Percentiles rank a stretch among this genome's conserved stretches.
phyloP scores from a whole-genome alignment of 176 grass and related monocot species.

The Bothriochloa decipiens region DNA sequence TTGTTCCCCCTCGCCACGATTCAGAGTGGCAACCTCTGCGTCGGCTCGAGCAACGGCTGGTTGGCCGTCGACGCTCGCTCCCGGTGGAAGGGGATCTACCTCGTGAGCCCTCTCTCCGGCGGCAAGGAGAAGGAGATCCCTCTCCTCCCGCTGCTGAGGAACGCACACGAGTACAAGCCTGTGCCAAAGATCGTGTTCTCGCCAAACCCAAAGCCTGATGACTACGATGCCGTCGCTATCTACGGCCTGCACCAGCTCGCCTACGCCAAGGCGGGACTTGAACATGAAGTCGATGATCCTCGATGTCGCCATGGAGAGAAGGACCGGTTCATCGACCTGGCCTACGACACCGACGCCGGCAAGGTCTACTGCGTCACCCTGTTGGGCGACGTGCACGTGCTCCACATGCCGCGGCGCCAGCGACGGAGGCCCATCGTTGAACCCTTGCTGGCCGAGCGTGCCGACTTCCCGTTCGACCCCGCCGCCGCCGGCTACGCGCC shows the following conservation, averaged over 20 bases:
- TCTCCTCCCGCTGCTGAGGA: background rate
- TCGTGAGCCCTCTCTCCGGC: background rate
- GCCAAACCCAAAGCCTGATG: background rate
- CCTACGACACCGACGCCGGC: background rate
- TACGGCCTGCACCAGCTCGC: background rate
- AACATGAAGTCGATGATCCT: background rate
- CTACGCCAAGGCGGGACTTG: background rate
- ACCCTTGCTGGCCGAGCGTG: background rate
- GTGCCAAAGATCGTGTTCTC: slow-evolving; percentile 30
- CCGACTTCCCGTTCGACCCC: no score
- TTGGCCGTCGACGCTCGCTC: background rate
- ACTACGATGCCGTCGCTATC: slow-evolving; percentile 13
- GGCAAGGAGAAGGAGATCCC: background rate
- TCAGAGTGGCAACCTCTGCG: background rate
- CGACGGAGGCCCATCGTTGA: background rate
- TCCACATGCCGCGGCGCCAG: background rate
- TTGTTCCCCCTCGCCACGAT: background rate
- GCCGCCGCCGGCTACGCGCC: background rate
- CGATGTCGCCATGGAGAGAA: background rate
- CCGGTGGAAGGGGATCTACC: background rate
- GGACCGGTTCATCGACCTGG: background rate
- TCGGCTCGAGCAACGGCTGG: slow-evolving; percentile 16
- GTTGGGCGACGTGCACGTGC: background rate
- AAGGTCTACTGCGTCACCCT: background rate
- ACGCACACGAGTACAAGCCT: no score